Evolutionary conservation across 148 eudicot genomes (phyloP), one percentile per base, ranked within the genome.

Genomic region (Fagopyrum tataricum): DNA sequence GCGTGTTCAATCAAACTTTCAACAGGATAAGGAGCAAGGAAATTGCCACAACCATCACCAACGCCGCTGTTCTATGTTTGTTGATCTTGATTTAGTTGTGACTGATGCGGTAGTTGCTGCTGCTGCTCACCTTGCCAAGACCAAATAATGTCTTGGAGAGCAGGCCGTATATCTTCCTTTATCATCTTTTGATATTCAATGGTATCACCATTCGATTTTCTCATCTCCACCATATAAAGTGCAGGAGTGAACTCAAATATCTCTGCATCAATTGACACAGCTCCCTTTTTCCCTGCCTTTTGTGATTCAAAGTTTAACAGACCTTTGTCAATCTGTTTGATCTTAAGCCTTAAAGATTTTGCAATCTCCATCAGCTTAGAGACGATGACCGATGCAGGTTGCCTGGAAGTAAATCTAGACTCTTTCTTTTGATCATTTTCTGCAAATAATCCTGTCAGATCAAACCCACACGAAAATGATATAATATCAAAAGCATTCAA

Each of bases 401-500:
- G 75, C 81, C 86, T 77, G 8, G 89, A 84, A 58, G 89, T 84
- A 76, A 91, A 91, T 79, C 96, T 83, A 14, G 89, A 79, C 74
- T 89, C 89, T 73, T 84, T 87, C 74, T 79, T 86, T 12, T 39
- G 73, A 73, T 72, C 70, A 40, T 74, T 49, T 73, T 85, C 85
- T 75, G 84, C 89, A 67, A 90, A 90, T 78, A 90, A 88, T 44
- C 86, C 78, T 10, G 90, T 80, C 24, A 90, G 73, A 79, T 90
- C 85, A 64, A 88, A 88, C 21, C 96, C 96, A 52, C 81, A 80
- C 48, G 92, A 88, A 67, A 90, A 79, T 62, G 96, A 88, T 43
- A 90, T 90, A 18, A 90, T 88, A 78, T 90, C 92, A 75, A 90
- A 90, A 43, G 96, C 96, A 84, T 90, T 90, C 72, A 90, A 61